Conservation (phyloP, 208 protist species). For the Spongospora subterranea region DNA sequence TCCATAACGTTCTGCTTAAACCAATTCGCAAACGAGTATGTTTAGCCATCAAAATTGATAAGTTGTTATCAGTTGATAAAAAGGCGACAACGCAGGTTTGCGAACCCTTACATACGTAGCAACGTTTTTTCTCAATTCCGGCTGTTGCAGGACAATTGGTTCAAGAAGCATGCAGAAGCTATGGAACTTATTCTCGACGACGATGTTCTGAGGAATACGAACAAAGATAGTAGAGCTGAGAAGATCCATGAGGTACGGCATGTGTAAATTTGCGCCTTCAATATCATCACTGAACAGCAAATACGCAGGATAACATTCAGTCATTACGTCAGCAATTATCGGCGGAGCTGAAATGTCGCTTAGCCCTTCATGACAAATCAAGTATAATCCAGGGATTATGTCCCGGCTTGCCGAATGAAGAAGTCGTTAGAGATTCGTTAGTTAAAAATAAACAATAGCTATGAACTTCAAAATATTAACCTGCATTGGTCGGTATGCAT, state of each 20-base stretch:
- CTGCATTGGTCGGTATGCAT: no score
- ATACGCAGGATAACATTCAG: not conserved
- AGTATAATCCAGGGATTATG: no score
- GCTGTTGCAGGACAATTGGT: not conserved
- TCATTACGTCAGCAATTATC: not conserved
- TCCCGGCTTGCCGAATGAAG: no score
- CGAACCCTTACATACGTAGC: not conserved
- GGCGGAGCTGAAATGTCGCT: no score
- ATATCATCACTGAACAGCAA: not conserved
- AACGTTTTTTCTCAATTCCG: not conserved
- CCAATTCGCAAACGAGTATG: not conserved
- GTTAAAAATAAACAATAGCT: no score
- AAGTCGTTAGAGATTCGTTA: no score
- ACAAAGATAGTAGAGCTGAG: not conserved
- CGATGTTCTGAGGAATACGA: not conserved
- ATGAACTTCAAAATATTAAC: no score
- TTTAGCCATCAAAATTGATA: constrained; percentile 3
- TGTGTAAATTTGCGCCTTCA: not conserved
- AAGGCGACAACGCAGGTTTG: not conserved
- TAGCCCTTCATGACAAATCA: no score
- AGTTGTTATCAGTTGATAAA: not conserved
- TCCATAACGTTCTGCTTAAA: not conserved
- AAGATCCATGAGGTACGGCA: not conserved
- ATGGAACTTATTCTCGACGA: constrained; percentile 42
- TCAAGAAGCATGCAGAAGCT: not conserved